These are phyloP conservation scores for Trypanosoma conorhini DNA, from an alignment of 208 protist genomes.

Conservation along the genomic window DNA sequence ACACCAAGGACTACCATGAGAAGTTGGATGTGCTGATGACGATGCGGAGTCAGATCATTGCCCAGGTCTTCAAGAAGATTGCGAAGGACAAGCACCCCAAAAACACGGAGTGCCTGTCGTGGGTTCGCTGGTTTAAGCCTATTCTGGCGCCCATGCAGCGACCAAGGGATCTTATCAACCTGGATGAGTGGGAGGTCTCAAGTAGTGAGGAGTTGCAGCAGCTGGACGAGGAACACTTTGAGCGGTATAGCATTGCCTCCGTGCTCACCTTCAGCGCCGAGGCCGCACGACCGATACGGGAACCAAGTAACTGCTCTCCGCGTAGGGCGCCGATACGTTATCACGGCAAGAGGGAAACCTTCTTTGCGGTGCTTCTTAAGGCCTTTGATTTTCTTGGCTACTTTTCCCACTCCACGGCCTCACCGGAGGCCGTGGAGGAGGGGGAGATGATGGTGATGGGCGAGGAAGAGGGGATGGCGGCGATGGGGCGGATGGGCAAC, in stretches of 20 bases:
- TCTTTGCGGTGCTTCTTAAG: slow-evolving; percentile 84
- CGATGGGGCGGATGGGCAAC: too few species aligned
- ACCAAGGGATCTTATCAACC: slow-evolving; percentile 50
- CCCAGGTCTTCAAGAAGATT: slow-evolving; percentile 67
- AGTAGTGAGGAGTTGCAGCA: slow-evolving; percentile 31
- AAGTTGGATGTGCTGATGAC: slow-evolving; percentile 60
- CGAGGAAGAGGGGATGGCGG: not conserved
- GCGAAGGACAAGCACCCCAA: slow-evolving; percentile 33
- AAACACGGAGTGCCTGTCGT: slow-evolving; percentile 60
- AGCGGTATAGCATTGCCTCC: slow-evolving; percentile 56
- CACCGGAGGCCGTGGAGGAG: slow-evolving; percentile 26
- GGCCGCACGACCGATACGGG: slow-evolving; percentile 25
- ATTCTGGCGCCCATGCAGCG: slow-evolving; percentile 49
- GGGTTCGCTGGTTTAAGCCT: slow-evolving; percentile 81
- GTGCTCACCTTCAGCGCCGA: slow-evolving; percentile 42
- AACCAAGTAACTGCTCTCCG: slow-evolving; percentile 1
- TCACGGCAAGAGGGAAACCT: slow-evolving; percentile 65
- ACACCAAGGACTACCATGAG: slow-evolving; percentile 73
- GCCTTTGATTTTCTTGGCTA: slow-evolving; percentile 91
- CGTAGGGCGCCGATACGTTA: slow-evolving; percentile 38
- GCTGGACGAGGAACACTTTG: slow-evolving; percentile 42
- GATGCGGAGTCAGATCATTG: slow-evolving; percentile 74
- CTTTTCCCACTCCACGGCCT: slow-evolving; percentile 64
- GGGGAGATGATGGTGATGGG: slow-evolving; percentile 2
- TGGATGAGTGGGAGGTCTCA: slow-evolving; percentile 80